phyloP scores from a whole-genome alignment of 2,329 filamentous ascomycete genomes.

The Madurella fahalii region DNA sequence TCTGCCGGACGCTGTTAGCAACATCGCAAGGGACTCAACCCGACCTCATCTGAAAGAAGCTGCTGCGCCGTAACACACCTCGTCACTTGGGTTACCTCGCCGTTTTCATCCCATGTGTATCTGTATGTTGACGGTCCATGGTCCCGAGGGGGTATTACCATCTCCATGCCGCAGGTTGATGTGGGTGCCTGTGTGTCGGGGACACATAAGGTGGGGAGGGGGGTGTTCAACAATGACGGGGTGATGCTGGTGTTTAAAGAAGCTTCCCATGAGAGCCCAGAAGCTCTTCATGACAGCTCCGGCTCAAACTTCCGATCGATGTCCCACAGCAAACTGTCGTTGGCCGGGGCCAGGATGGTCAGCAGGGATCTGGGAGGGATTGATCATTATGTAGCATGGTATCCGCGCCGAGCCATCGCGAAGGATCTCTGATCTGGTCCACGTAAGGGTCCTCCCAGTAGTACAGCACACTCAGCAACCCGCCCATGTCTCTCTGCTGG shows the following conservation, averaged over 20 bases:
- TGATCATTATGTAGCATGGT: conserved; percentile 4
- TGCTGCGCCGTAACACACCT: conserved; percentile 19
- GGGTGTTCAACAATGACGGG: not conserved
- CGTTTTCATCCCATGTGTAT: conserved; percentile 30
- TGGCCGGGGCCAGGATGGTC: conserved; percentile 15
- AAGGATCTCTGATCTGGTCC: not conserved
- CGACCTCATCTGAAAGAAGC: not conserved
- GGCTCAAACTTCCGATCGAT: conserved; percentile 1
- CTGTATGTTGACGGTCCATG: conserved; percentile 27
- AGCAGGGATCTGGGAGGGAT: conserved; percentile 8
- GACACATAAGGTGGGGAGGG: not conserved
- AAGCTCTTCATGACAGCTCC: conserved; percentile 5
- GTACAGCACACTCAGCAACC: too few species aligned
- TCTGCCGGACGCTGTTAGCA: conserved; percentile 5
- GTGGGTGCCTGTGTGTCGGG: not conserved
- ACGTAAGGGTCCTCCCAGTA: not conserved
- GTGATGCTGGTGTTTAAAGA: conserved; percentile 10
- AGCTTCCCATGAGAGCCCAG: not conserved
- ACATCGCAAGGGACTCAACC: not conserved
- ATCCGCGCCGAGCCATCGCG: not conserved
- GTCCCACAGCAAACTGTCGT: conserved; percentile 4
- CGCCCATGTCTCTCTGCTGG: too few species aligned
- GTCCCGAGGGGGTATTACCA: conserved; percentile 28
- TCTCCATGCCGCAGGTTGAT: conserved; percentile 27
- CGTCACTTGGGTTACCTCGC: conserved; percentile 27